Evolutionary conservation across 176 grass and related monocot species (phyloP).

Genomic region (Ensete glaucum): DNA sequence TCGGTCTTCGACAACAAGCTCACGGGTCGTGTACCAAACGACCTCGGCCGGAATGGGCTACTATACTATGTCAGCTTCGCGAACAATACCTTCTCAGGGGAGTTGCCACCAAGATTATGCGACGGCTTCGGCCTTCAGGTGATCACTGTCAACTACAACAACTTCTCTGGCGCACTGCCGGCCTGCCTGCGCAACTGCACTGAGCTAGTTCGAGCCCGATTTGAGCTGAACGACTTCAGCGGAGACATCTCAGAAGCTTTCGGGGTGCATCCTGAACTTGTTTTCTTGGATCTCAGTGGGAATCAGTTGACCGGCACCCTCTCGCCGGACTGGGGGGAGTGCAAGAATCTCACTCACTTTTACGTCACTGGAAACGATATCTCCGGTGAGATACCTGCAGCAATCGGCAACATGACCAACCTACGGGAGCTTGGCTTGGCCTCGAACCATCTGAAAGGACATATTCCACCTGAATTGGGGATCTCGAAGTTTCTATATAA

Average conservation of each 20-base stretch:
- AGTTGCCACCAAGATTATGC: conserved; percentile 17
- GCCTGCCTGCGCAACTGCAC: conserved; percentile 22
- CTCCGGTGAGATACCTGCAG: conserved; percentile 40
- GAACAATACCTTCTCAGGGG: conserved; percentile 25
- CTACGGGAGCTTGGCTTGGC: conserved; percentile 46
- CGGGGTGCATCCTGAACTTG: conserved; percentile 13
- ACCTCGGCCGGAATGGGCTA: conserved; percentile 9
- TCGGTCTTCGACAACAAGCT: conserved; percentile 14
- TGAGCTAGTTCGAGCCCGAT: not conserved
- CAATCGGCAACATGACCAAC: conserved; percentile 22
- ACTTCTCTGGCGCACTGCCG: conserved; percentile 12
- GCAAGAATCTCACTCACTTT: conserved; percentile 40
- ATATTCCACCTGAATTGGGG: conserved; percentile 41
- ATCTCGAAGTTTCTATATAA: conserved; percentile 32
- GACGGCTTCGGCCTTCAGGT: not conserved
- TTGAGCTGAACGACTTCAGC: conserved; percentile 9
- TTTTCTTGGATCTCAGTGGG: conserved; percentile 34
- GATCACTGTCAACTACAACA: conserved; percentile 7
- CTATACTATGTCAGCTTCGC: not conserved
- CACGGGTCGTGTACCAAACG: conserved; percentile 1
- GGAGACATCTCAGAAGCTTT: conserved; percentile 13
- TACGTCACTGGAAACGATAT: conserved; percentile 52
- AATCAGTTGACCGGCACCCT: conserved; percentile 46
- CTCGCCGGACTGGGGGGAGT: conserved; percentile 35
- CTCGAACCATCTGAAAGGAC: conserved; percentile 36